Evolutionary conservation across 108 stramenopile genomes (phyloP).

Genomic region (Mayamaea pseudoterrestris): DNA sequence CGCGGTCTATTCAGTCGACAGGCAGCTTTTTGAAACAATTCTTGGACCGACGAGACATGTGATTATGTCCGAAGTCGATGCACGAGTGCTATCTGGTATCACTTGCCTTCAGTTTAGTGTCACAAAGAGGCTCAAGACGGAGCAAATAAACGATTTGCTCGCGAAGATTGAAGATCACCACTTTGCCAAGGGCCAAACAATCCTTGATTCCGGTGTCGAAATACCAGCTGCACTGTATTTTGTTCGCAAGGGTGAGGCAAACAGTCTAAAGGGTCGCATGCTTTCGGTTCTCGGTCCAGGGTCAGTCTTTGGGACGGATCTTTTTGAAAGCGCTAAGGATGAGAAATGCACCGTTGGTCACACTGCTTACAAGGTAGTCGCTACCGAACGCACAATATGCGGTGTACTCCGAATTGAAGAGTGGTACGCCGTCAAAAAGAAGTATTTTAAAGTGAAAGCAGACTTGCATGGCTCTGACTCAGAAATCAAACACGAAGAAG

Average conservation of each 20-base stretch:
- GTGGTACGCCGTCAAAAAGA: too few species aligned
- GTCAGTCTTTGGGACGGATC: not conserved
- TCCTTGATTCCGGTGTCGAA: slow-evolving; percentile 62
- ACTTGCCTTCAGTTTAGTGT: too few species aligned
- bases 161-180: slow-evolving; percentile 27
- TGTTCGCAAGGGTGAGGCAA: slow-evolving; percentile 37
- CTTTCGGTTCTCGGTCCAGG: not conserved
- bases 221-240: slow-evolving; percentile 41
- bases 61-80: too few species aligned
- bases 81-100: too few species aligned
- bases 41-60: too few species aligned
- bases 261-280: not conserved
- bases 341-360: not conserved
- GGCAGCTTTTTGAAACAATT: too few species aligned
- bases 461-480: too few species aligned
- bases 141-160: too few species aligned
- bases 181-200: slow-evolving; percentile 45
- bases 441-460: too few species aligned
- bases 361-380: not conserved
- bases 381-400: not conserved
- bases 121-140: too few species aligned
- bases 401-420: not conserved
- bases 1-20: too few species aligned
- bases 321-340: not conserved
- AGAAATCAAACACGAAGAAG: too few species aligned